Evolutionary conservation across 2,329 filamentous ascomycete species (phyloP).

Genomic region (Calonectria pauciramosa): DNA sequence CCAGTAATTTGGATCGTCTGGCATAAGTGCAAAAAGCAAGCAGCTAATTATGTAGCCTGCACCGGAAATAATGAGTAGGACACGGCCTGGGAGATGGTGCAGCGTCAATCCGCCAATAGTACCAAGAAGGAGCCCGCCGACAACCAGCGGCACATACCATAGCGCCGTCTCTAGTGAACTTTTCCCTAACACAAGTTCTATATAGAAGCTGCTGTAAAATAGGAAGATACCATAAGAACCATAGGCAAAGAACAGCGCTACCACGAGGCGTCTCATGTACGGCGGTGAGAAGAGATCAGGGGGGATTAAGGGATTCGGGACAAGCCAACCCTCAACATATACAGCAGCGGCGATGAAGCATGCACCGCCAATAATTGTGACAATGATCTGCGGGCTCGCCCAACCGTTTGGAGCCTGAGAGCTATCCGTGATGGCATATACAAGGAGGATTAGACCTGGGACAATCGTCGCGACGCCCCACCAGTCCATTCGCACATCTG

Average conservation of each 20-base stretch:
- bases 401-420: slow-evolving; percentile 78
- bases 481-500: slow-evolving; percentile 74
- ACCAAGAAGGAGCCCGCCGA: slow-evolving; percentile 77
- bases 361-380: slow-evolving; percentile 74
- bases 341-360: slow-evolving; percentile 71
- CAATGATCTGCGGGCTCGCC: slow-evolving; percentile 79
- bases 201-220: slow-evolving; percentile 78
- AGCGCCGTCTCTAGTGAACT: slow-evolving; percentile 74
- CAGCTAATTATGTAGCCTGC: slow-evolving; percentile 70
- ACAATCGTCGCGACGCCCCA: slow-evolving; percentile 72
- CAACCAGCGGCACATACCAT: slow-evolving; percentile 77
- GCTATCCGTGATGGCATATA: slow-evolving; percentile 82
- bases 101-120: slow-evolving; percentile 75
- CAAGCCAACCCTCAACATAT: slow-evolving; percentile 81
- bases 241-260: slow-evolving; percentile 75
- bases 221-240: slow-evolving; percentile 78
- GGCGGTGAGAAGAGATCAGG: slow-evolving; percentile 77
- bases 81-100: slow-evolving; percentile 73
- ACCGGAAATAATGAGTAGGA: slow-evolving; percentile 74
- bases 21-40: slow-evolving; percentile 75
- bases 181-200: slow-evolving; percentile 71
- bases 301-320: slow-evolving; percentile 77
- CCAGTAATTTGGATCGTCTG: slow-evolving; percentile 57
- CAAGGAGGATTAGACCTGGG: slow-evolving; percentile 75
- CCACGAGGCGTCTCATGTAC: slow-evolving; percentile 74